Base-by-base conservation (phyloP, 345 rosid genomes). In the Nasturtium officinale region DNA sequence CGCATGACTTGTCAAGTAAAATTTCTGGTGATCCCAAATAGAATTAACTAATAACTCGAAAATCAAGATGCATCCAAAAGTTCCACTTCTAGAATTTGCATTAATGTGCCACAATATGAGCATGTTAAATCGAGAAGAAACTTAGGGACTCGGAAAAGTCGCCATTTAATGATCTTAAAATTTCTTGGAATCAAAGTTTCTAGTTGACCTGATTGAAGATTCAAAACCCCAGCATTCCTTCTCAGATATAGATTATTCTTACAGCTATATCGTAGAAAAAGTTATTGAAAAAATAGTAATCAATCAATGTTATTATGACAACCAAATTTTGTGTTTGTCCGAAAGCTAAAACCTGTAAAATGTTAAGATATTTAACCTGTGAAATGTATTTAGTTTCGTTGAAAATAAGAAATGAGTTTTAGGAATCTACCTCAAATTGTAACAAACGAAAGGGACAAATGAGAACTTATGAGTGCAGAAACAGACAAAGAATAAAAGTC, bases 361-460 rank as follows among this genome's bases (percentile, higher is more conserved):
- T 12, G 61, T 23, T 56, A 33, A 20, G 37, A 26, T 20, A 18
- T 17, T 37, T 17, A 61, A 18, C 29, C n/a, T n/a, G n/a, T 61
- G 0, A 8, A 18, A 9, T 30, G 21, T 12, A 20, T 12, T 17
- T 26, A 12, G 32, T 43, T 61, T 21, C 4, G 21, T 51, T 67
- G 12, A 43, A 66, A 51, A 43, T 40, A 61, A n/a, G 12, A 61
- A 68, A 33, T 61, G 21, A 61, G 2, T 9, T 46, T 46, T 65
- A n/a, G 55, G 29, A 75, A 33, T 17, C 58, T 30, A 50, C 61
- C 56, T 33, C 67, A 53, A 42, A 67, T 53, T 38, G 67, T 7
- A 55, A 64, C 80, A 70, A 77, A 63, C 28, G 67, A 70, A 70
- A 70, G 76, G 30, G 80, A 77, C 80, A 77, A 64, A 57, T 64